Conservation (phyloP, 2,329 filamentous ascomycete species). For the Xylariomycetidae sp. region DNA sequence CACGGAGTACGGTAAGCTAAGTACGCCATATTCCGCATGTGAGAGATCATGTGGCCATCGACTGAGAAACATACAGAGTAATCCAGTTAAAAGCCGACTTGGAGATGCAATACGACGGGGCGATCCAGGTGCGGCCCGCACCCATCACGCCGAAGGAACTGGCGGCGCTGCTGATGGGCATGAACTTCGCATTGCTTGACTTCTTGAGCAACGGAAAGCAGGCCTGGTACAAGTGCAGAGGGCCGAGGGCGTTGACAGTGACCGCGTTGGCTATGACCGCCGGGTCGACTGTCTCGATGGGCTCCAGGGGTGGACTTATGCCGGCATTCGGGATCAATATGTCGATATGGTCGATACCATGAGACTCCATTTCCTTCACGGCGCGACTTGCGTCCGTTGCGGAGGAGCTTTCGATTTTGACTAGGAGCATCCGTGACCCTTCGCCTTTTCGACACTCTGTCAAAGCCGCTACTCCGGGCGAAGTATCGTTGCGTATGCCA, state of each 20-base stretch:
- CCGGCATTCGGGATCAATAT: slow-evolving; percentile 31
- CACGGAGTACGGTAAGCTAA: too few species aligned
- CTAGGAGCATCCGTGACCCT: slow-evolving; percentile 23
- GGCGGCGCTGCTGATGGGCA: slow-evolving; percentile 24
- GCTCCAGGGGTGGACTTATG: slow-evolving; percentile 15
- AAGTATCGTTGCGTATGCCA: slow-evolving; percentile 26
- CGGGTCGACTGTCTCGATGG: slow-evolving; percentile 25
- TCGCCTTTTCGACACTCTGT: slow-evolving; percentile 13
- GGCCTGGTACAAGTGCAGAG: slow-evolving; percentile 25
- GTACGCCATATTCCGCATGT: too few species aligned
- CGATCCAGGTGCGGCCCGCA: slow-evolving; percentile 6
- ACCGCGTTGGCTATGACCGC: slow-evolving; percentile 19
- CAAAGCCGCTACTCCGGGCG: slow-evolving; percentile 19
- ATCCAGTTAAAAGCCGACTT: slow-evolving; percentile 29
- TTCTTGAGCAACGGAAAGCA: slow-evolving; percentile 26
- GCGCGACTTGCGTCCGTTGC: slow-evolving; percentile 20
- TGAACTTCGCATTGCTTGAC: slow-evolving; percentile 23
- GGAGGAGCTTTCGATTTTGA: slow-evolving; percentile 23
- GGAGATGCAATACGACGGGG: slow-evolving; percentile 24
- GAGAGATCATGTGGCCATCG: too few species aligned
- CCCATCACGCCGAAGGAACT: slow-evolving; percentile 19
- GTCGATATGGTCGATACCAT: slow-evolving; percentile 26
- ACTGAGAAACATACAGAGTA: slow-evolving; percentile 13
- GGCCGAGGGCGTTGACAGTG: slow-evolving; percentile 24
- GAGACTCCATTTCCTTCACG: slow-evolving; percentile 16